These are phyloP conservation scores for Ephemerocybe angulata DNA, from an alignment of 768 basidiomycete species.

Conservation along the genomic window DNA sequence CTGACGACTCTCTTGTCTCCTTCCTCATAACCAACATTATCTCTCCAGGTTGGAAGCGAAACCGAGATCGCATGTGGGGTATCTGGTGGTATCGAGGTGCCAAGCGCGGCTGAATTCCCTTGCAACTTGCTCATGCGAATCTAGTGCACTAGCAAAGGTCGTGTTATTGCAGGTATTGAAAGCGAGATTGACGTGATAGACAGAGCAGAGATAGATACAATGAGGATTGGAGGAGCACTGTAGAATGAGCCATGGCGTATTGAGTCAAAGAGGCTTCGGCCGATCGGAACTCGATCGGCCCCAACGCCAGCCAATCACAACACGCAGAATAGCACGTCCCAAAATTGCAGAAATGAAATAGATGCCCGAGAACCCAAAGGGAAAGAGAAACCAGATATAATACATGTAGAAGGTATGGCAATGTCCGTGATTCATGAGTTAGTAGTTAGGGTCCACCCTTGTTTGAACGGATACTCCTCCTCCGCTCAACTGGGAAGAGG, in stretches of 20 bases:
- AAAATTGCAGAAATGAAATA: neutral
- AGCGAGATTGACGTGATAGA: neutral
- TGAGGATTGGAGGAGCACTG: too few species aligned
- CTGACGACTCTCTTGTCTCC: constrained; percentile 77
- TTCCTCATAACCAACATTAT: constrained; percentile 90
- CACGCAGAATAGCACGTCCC: neutral
- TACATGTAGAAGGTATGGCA: neutral
- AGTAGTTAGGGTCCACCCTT: neutral
- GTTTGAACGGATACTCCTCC: constrained; percentile 9
- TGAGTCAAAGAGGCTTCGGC: neutral
- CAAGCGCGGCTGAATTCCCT: constrained; percentile 29
- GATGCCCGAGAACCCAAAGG: too few species aligned
- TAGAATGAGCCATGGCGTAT: neutral
- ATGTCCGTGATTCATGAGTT: neutral
- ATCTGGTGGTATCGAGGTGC: constrained; percentile 57
- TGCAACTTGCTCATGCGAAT: neutral
- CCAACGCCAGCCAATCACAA: neutral
- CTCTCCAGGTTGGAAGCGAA: constrained; percentile 89
- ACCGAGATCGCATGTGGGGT: constrained; percentile 91
- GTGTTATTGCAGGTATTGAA: neutral
- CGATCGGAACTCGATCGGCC: neutral
- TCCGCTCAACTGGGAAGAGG: constrained; percentile 11
- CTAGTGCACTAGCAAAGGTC: neutral
- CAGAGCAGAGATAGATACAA: neutral
- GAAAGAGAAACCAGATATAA: neutral